phyloP scores from a whole-genome alignment of 768 basidiomycete species.

The Ephemerocybe angulata region DNA sequence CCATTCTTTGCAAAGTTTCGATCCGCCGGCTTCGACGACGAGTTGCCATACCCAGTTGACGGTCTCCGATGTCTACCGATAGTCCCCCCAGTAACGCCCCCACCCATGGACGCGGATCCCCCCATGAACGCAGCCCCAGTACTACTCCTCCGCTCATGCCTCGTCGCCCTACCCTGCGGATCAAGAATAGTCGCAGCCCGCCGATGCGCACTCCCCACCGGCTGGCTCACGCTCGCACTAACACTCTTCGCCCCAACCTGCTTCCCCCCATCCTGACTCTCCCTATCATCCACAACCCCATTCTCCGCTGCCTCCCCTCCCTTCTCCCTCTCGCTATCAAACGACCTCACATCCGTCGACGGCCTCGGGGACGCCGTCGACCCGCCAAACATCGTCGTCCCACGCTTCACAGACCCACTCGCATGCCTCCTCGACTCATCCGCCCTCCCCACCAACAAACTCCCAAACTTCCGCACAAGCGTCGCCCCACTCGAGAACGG shows the following conservation, averaged over 20 bases:
- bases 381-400: background rate
- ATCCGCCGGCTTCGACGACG: slow-evolving; percentile 34
- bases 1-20: slow-evolving; percentile 44
- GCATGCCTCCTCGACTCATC: slow-evolving; percentile 36
- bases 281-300: slow-evolving; percentile 5
- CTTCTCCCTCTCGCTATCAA: slow-evolving; percentile 28
- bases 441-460: slow-evolving; percentile 51
- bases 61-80: slow-evolving; percentile 68
- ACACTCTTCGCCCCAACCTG: slow-evolving; percentile 14
- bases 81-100: slow-evolving; percentile 41
- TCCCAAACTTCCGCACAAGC: slow-evolving; percentile 76
- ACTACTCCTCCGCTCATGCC: slow-evolving; percentile 76
- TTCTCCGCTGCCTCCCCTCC: slow-evolving; percentile 25
- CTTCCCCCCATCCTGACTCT: slow-evolving; percentile 12
- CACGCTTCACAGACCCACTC: slow-evolving; percentile 32
- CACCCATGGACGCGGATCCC: slow-evolving; percentile 11
- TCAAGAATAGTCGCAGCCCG: slow-evolving; percentile 78
- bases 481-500: slow-evolving; percentile 61
- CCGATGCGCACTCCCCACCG: slow-evolving; percentile 57
- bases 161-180: slow-evolving; percentile 53
- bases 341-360: slow-evolving; percentile 28
- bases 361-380: slow-evolving; percentile 19
- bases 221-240: slow-evolving; percentile 48
- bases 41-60: slow-evolving; percentile 58
- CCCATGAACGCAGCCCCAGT: slow-evolving; percentile 59